A percentile compares a stretch with the other conserved stretches of the same genome.
Conservation (phyloP, 2,329 filamentous ascomycete species). For the Cryoendolithus antarcticus region DNA sequence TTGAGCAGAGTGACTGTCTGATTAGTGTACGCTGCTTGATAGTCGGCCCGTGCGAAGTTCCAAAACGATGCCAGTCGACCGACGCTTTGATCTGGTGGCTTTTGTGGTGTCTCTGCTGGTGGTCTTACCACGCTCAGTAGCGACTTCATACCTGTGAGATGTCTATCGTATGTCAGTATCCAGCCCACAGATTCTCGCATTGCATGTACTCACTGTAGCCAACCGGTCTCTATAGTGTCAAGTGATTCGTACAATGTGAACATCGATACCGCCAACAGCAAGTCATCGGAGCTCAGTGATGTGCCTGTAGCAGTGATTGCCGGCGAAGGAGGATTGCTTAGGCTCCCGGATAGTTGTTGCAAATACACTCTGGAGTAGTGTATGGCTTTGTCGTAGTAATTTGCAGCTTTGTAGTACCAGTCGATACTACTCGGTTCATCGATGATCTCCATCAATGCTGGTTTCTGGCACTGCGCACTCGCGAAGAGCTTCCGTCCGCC, state of each 20-base stretch:
- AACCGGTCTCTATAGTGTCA: conserved; percentile 49
- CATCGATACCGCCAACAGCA: conserved; percentile 52
- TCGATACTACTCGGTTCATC: conserved; percentile 37
- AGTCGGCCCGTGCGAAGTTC: conserved; percentile 47
- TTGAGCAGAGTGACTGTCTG: conserved; percentile 48
- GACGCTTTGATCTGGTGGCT: conserved; percentile 11
- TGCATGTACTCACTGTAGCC: conserved; percentile 25
- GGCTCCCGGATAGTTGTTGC: conserved; percentile 19
- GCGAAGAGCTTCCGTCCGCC: conserved; percentile 39
- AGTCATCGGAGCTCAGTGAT: conserved; percentile 41
- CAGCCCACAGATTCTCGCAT: neutral
- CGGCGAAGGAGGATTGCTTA: conserved; percentile 13
- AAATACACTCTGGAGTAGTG: conserved; percentile 38
- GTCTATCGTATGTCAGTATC: conserved; percentile 29
- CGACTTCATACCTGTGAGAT: conserved; percentile 52
- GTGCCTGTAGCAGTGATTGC: conserved; percentile 12
- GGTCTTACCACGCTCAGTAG: conserved; percentile 36
- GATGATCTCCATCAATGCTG: conserved; percentile 41
- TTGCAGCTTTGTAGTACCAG: conserved; percentile 48
- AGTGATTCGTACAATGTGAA: conserved; percentile 55
- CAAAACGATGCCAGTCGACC: conserved; percentile 51
- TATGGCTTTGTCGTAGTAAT: conserved; percentile 43
- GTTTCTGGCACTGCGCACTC: conserved; percentile 35
- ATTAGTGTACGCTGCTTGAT: conserved; percentile 39
- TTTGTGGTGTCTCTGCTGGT: conserved; percentile 21